phyloP scores from a whole-genome alignment of 495 filamentous ascomycete genomes.

The Penicillium tannophilum region DNA sequence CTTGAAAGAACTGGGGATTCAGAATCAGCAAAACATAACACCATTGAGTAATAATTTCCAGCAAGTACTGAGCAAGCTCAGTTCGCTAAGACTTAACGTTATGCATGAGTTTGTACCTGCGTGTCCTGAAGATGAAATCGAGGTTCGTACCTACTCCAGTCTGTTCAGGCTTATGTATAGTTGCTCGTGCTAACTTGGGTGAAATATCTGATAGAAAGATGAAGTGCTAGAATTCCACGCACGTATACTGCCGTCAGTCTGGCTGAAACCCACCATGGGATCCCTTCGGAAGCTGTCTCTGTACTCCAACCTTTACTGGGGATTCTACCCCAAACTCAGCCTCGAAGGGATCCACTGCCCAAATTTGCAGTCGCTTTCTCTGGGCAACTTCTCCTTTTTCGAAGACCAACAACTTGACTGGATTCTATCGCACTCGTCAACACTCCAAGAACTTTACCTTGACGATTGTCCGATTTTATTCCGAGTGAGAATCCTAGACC shows the following conservation, averaged over 20 bases:
- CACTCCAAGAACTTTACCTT: slow-evolving; percentile 25
- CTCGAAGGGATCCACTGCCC: slow-evolving; percentile 25
- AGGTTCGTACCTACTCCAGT: slow-evolving; percentile 13
- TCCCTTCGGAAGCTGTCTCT: slow-evolving; percentile 30
- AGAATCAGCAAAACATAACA: slow-evolving; percentile 21
- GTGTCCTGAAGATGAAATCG: slow-evolving; percentile 19
- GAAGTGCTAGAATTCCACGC: too few species aligned
- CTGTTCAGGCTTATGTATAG: slow-evolving; percentile 12
- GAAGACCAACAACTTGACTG: slow-evolving; percentile 31
- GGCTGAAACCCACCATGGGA: slow-evolving; percentile 24
- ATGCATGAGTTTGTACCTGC: slow-evolving; percentile 13
- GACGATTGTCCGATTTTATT: slow-evolving; percentile 22
- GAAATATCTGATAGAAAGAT: too few species aligned
- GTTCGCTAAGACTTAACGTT: slow-evolving; percentile 24
- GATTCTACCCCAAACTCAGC: slow-evolving; percentile 25
- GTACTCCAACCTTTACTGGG: slow-evolving; percentile 24
- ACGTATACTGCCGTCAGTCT: slow-evolving; percentile 15
- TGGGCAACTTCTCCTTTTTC: slow-evolving; percentile 29
- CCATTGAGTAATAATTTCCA: slow-evolving; percentile 10
- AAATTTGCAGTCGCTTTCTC: slow-evolving; percentile 22
- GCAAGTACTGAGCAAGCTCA: slow-evolving; percentile 16
- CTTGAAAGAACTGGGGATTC: slow-evolving; percentile 22
- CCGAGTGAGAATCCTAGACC: slow-evolving; percentile 8
- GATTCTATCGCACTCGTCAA: slow-evolving; percentile 26
- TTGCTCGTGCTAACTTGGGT: too few species aligned